Conservation (phyloP, 2,329 filamentous ascomycete species). For the Aspergillus fischeri region DNA sequence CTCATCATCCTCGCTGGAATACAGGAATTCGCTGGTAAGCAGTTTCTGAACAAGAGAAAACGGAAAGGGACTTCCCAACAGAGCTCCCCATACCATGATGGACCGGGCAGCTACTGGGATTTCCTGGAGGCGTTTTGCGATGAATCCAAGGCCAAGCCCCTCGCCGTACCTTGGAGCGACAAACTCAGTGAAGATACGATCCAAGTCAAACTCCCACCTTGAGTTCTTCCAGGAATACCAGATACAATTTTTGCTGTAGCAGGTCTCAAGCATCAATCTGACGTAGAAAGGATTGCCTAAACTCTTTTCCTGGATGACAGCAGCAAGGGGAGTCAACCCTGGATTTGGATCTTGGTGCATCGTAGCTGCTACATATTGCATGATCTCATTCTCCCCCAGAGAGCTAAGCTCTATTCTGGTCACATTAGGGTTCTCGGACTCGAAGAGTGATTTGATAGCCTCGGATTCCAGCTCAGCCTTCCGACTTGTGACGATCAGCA, state of each 20-base stretch:
- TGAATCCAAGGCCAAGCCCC: slow-evolving; percentile 76
- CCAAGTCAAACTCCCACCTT: slow-evolving; percentile 79
- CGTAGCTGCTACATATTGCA: slow-evolving; percentile 76
- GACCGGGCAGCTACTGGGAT: slow-evolving; percentile 69
- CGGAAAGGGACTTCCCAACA: slow-evolving; percentile 78
- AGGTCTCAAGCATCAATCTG: slow-evolving; percentile 82
- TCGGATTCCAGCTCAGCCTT: slow-evolving; percentile 60
- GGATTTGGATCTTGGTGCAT: slow-evolving; percentile 66
- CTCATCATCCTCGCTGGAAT: slow-evolving; percentile 46
- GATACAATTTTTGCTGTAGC: slow-evolving; percentile 80
- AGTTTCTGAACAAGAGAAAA: slow-evolving; percentile 76
- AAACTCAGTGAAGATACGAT: slow-evolving; percentile 82
- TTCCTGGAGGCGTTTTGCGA: slow-evolving; percentile 72
- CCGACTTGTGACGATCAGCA: slow-evolving; percentile 73
- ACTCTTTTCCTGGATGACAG: slow-evolving; percentile 85
- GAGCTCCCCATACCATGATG: slow-evolving; percentile 79
- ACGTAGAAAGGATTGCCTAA: slow-evolving; percentile 88
- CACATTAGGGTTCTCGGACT: slow-evolving; percentile 51
- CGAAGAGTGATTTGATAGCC: slow-evolving; percentile 37
- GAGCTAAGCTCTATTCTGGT: slow-evolving; percentile 70
- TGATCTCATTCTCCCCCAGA: slow-evolving; percentile 73
- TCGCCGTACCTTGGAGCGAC: slow-evolving; percentile 73
- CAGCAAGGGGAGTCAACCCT: slow-evolving; percentile 70
- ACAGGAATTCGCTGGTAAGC: slow-evolving; percentile 69
- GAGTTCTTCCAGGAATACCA: slow-evolving; percentile 85